Conservation (phyloP, 768 basidiomycete species). For the Mrakia frigida region DNA sequence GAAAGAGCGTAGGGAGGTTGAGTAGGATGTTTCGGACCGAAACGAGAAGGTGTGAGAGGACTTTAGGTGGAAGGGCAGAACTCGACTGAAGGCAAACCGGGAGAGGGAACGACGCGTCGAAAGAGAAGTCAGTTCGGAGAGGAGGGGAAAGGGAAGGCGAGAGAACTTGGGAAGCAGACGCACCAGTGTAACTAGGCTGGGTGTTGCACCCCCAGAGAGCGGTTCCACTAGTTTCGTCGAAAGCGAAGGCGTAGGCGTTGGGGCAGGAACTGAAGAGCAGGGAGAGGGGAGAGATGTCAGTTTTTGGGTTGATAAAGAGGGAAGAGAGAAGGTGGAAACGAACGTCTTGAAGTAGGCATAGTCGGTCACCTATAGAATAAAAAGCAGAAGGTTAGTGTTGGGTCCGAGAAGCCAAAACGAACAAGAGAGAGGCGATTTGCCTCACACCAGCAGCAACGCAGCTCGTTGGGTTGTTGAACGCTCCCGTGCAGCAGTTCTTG, state of each 20-base stretch:
- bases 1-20: too few relatives aligned
- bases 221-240: not conserved
- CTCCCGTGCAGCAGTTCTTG: not conserved
- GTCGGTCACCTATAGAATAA: not conserved
- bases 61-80: not conserved
- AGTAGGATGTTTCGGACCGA: not conserved
- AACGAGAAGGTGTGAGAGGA: not conserved
- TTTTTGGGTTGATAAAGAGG: not conserved
- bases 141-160: not conserved
- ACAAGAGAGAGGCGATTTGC: not conserved
- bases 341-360: not conserved
- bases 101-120: not conserved
- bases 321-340: not conserved
- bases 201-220: conserved; percentile 7
- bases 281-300: not conserved
- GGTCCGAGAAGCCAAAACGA: not conserved
- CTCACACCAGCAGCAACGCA: not conserved
- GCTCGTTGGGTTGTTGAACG: not conserved
- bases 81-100: not conserved
- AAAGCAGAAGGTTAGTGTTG: not conserved
- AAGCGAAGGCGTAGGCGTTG: conserved; percentile 2
- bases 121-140: not conserved
- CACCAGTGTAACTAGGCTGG: not conserved
- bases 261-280: not conserved
- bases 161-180: not conserved